Base-by-base conservation (phyloP, 139 green algal species). In the Tetradesmus obliquus region DNA sequence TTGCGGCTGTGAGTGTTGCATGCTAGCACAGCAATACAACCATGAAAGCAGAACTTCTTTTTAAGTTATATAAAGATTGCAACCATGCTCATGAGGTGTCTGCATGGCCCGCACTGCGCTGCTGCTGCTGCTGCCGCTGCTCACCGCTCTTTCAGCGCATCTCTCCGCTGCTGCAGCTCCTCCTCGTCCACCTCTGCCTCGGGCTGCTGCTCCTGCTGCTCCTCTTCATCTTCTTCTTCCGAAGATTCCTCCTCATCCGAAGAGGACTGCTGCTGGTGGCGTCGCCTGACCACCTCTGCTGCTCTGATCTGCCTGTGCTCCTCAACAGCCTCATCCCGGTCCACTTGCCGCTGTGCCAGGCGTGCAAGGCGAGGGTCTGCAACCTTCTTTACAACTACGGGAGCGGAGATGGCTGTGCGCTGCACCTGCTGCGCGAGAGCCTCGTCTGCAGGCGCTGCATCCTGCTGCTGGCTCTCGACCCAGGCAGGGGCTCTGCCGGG, bases 401-500 rank as follows among this genome's bases (percentile, higher is more conserved):
- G 96, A 0, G 95, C 94, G 22, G 94, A 89, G 17, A 96, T 90
- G 13, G 93, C 94, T 15, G 96, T 96, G 2, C 94, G 92, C 57
- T 93, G 86, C 7, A 96, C 91, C 54, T 92, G 86, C 89, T 95
- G 83, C 17, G 57, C 81, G 2, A 87, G 55, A 1, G 55, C 71
- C 24, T 93, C 86, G 1, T 87, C 82, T 24, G 84, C 32, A 55
- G 85, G 53, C 12, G 15, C 55, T 72, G 91, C 76, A 10, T 79
- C 32, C 55, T 87, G 55, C 82, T 89, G 60, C 82, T 96, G 94
- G 51, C 94, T 69, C 7, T 94, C 84, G 3, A 95, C 94, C 97
- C 97, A 99, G 79, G 97, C 96, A 10, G 97, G 97, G 4, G 96
- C 97, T 62, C 95, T 95, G 66, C 97, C 97, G 0, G 97, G 94